phyloP scores from a whole-genome alignment of 139 green algal species.

The Diplosphaera chodatii region DNA sequence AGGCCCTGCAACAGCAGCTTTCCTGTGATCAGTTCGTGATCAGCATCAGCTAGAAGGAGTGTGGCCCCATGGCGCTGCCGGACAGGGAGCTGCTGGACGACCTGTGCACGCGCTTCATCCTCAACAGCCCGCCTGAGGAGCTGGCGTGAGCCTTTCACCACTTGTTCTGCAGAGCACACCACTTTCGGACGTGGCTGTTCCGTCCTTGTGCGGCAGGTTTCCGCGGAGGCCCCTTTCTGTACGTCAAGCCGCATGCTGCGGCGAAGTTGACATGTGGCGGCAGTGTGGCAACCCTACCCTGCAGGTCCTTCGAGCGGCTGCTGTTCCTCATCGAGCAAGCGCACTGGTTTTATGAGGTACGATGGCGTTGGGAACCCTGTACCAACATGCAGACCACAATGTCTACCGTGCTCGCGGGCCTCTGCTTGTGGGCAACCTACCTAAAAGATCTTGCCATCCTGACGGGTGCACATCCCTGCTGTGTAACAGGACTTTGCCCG shows the following conservation, averaged over 20 bases:
- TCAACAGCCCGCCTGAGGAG: constrained; percentile 74
- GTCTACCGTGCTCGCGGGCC: neutral
- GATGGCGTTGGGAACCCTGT: no score
- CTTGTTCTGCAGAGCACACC: no score
- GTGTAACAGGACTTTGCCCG: constrained; percentile 25
- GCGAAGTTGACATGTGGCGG: neutral
- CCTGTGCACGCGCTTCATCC: constrained; percentile 76
- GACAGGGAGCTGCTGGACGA: constrained; percentile 63
- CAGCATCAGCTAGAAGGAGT: no score
- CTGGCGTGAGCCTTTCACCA: constrained; percentile 41
- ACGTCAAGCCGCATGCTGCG: neutral
- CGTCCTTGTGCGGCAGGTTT: no score
- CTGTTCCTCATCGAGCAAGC: constrained; percentile 92
- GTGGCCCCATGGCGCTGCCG: constrained; percentile 18
- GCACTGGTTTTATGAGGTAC: constrained; percentile 95
- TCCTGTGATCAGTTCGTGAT: no score
- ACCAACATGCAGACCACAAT: no score
- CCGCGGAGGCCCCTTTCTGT: no score
- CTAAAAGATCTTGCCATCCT: neutral
- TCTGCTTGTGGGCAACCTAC: neutral
- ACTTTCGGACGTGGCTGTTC: no score
- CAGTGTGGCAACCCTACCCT: neutral
- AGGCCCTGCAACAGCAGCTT: no score
- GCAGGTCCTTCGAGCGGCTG: constrained; percentile 78
- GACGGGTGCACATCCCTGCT: no score